These are phyloP conservation scores for Juglanconis oblonga DNA, from an alignment of 2,329 filamentous ascomycete species.

Conservation along the genomic window DNA sequence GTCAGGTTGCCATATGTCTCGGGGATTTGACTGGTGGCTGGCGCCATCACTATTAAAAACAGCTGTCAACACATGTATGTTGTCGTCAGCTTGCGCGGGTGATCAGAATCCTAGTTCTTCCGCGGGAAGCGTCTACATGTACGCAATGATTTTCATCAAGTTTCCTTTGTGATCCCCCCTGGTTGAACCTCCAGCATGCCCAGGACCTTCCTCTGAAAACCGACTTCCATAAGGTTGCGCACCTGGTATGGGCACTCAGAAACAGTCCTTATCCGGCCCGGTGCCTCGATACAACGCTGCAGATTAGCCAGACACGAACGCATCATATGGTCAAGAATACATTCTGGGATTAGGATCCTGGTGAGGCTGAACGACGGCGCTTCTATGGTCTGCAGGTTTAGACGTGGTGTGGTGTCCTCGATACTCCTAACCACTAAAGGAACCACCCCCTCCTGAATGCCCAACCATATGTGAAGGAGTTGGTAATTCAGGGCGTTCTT, in stretches of 20 bases:
- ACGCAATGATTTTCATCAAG: too few species aligned
- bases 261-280: too few species aligned
- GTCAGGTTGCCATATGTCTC: background rate
- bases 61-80: background rate
- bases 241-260: too few species aligned
- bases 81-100: background rate
- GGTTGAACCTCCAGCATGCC: background rate
- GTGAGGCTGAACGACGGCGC: slow-evolving; percentile 5
- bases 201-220: too few species aligned
- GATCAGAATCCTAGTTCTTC: background rate
- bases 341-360: background rate
- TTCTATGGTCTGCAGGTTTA: background rate
- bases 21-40: background rate
- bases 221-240: too few species aligned
- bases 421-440: background rate
- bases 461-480: too few species aligned
- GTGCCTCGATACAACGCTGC: too few species aligned
- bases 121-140: too few species aligned
- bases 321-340: background rate
- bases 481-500: background rate
- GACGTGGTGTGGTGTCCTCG: background rate
- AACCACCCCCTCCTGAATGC: background rate
- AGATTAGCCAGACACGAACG: background rate
- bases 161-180: too few species aligned
- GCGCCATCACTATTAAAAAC: background rate